Conservation (phyloP, 2,329 filamentous ascomycete genomes). For the Penicillium olsonii region DNA sequence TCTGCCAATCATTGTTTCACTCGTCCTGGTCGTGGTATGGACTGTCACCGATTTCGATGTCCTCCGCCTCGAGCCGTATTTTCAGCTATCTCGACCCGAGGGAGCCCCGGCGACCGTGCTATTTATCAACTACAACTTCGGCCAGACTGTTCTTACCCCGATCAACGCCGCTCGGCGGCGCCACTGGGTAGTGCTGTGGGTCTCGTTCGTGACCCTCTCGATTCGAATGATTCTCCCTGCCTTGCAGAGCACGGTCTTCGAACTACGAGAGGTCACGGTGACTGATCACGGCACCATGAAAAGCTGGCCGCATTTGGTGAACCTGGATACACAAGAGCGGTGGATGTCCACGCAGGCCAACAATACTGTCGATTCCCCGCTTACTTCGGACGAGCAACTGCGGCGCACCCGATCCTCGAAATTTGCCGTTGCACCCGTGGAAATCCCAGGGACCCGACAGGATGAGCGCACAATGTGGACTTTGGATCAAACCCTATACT, state of each 20-base stretch:
- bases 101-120: slow-evolving; percentile 35
- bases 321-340: slow-evolving; percentile 29
- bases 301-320: slow-evolving; percentile 31
- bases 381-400: slow-evolving; percentile 19
- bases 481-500: slow-evolving; percentile 36
- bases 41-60: slow-evolving; percentile 54
- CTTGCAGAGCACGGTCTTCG: slow-evolving; percentile 34
- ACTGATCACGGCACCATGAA: slow-evolving; percentile 24
- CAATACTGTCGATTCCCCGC: slow-evolving; percentile 23
- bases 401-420: slow-evolving; percentile 28
- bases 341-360: slow-evolving; percentile 34
- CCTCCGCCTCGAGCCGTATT: slow-evolving; percentile 52
- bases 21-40: slow-evolving; percentile 51
- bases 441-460: slow-evolving; percentile 27
- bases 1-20: slow-evolving; percentile 47
- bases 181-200: slow-evolving; percentile 35
- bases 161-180: slow-evolving; percentile 32
- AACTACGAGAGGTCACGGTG: slow-evolving; percentile 31
- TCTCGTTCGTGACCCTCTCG: slow-evolving; percentile 34
- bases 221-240: slow-evolving; percentile 37
- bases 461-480: slow-evolving; percentile 32
- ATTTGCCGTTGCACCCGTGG: slow-evolving; percentile 36
- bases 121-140: slow-evolving; percentile 41
- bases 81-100: slow-evolving; percentile 39
- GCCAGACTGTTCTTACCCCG: slow-evolving; percentile 37